Conservation (phyloP, 768 basidiomycete species). For the Pleurotus djamor region DNA sequence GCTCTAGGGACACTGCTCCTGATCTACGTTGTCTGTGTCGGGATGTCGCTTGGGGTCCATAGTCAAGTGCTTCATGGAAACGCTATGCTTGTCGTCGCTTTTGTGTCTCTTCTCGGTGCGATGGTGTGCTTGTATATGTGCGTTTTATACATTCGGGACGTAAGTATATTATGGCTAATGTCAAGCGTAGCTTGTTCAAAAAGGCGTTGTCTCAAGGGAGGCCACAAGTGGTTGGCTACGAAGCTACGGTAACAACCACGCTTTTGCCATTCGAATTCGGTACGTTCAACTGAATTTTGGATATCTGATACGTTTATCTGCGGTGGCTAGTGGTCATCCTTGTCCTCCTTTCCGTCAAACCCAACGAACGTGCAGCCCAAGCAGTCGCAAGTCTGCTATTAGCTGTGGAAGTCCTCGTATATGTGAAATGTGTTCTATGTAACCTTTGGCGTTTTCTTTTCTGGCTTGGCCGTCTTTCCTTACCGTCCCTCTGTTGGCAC, state of each 20-base stretch:
- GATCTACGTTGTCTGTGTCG: conserved; percentile 3
- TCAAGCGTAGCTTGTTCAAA: conserved; percentile 27
- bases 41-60: background rate
- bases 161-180: conserved; percentile 12
- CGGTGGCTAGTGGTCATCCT: conserved; percentile 25
- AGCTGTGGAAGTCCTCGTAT: conserved; percentile 31
- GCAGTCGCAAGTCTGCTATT: background rate
- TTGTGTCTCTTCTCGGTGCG: background rate
- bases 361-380: conserved; percentile 10
- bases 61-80: background rate
- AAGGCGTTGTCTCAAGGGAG: conserved; percentile 19
- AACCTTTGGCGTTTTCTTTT: conserved; percentile 9
- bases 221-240: conserved; percentile 46
- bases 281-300: conserved; percentile 19
- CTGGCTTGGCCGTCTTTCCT: conserved; percentile 30
- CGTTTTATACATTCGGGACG: background rate
- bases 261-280: conserved; percentile 53
- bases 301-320: conserved; percentile 7
- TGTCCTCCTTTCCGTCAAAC: conserved; percentile 21
- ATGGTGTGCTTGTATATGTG: background rate
- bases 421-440: conserved; percentile 41
- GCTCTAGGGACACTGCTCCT: background rate
- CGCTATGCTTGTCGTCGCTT: background rate
- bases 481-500: conserved; percentile 37
- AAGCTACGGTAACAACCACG: conserved; percentile 38